Base-by-base conservation (phyloP, 768 basidiomycete species). In the Russula sp. region DNA sequence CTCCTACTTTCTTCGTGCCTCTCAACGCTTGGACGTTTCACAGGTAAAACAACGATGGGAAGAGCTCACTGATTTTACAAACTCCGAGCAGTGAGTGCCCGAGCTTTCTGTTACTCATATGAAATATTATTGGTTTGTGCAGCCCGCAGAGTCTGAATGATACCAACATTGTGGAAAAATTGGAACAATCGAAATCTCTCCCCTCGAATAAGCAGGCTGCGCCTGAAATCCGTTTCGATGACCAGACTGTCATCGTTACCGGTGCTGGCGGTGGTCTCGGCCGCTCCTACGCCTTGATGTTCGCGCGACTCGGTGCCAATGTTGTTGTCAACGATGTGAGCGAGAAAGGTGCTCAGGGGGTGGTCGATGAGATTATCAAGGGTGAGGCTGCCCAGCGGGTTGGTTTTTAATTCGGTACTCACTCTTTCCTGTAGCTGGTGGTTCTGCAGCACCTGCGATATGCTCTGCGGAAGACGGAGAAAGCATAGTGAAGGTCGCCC, bases 201-300 rank as follows among this genome's bases (percentile, higher is more conserved):
- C 77, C 88, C 2, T 67, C 85, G 0, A 97, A 96, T 71, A 65
- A 77, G 31, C 91, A 93, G 71, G 78, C 84, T 11, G 80, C 82
- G 0, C 80, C 88, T 0, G 79, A 81, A 49, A 85, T 98, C 61
- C 84, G 86, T 8, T 98, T 89, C 72, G 89, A 91, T 63, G 89
- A 86, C 16, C 88, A 98, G 77, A 96, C 94, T 11, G 91, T 90
- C 63, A 86, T 99, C 69, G 82, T 98, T 68, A 98, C 97, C 2
- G 97, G 96, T 44, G 91, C 94, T 7, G 96, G 96, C 47, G 92
- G 89, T 32, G 97, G 96, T 57, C 85, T 99, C 35, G 97, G 97
- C 18, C 86, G 97, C 34, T 83, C 84, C 2, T 97, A 98, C 71
- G 91, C 97, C 0, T 80, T 88, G 48, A 91, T 98, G 90, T 98